phyloP scores from a whole-genome alignment of 129 eudicot species.

The Kitagawia praeruptora region DNA sequence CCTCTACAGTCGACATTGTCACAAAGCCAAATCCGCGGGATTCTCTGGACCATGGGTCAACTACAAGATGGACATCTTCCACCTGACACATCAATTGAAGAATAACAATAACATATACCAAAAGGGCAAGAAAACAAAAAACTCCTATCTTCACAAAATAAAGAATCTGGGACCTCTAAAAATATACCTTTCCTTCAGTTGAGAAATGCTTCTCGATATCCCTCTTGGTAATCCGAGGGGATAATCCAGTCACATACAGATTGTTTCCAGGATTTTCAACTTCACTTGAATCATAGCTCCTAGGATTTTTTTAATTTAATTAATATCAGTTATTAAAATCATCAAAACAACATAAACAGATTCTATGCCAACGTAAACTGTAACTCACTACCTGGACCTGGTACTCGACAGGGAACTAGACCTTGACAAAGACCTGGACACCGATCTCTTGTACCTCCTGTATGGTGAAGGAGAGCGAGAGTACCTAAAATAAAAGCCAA shows the following conservation, averaged over 20 bases:
- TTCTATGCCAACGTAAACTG: not conserved
- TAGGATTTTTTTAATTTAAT: constrained; percentile 14
- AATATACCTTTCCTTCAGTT: constrained; percentile 67
- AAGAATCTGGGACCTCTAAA: not conserved
- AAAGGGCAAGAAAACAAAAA: not conserved
- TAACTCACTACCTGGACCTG: constrained; percentile 26
- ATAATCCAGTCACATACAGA: constrained; percentile 86
- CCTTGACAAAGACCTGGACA: constrained; percentile 50
- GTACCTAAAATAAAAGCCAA: constrained; percentile 17
- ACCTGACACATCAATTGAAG: constrained; percentile 34
- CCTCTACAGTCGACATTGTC: constrained; percentile 68
- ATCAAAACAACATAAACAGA: not conserved
- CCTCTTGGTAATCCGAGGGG: constrained; percentile 59
- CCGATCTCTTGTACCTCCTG: constrained; percentile 39
- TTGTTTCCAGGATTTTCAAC: constrained; percentile 94
- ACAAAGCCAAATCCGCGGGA: constrained; percentile 95
- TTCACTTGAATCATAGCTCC: constrained; percentile 65
- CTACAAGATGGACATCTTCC: constrained; percentile 78
- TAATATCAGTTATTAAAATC: not conserved
- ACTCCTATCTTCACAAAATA: not conserved
- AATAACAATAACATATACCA: not conserved
- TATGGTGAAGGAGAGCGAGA: constrained; percentile 64
- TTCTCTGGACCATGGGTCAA: constrained; percentile 84
- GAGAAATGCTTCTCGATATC: constrained; percentile 84
- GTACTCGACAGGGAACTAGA: constrained; percentile 68